Evolutionary conservation across 2,329 filamentous ascomycete genomes (phyloP).

Genomic region (Cladophialophora immunda): DNA sequence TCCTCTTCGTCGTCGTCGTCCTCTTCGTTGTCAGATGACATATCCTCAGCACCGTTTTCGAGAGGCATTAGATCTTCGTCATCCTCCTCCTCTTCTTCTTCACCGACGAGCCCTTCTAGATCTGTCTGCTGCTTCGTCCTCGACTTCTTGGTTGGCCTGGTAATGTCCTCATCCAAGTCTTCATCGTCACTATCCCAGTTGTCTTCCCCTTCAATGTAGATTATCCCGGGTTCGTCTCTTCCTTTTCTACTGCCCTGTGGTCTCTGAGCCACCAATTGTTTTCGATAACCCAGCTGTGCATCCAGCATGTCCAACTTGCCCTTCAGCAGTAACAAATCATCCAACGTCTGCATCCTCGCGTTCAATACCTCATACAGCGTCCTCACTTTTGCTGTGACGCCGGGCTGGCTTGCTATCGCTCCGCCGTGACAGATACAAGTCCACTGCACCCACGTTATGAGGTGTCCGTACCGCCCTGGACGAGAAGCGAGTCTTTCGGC

Average conservation of each 20-base stretch:
- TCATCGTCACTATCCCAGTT: constrained; percentile 53
- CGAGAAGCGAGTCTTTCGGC: constrained; percentile 86
- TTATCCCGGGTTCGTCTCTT: constrained; percentile 64
- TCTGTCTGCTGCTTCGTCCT: constrained; percentile 41
- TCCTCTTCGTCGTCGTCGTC: constrained; percentile 59
- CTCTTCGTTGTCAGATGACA: constrained; percentile 59
- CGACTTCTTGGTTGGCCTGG: constrained; percentile 26
- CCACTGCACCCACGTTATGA: constrained; percentile 97
- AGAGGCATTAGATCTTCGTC: constrained; percentile 25
- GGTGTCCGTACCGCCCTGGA: constrained; percentile 85
- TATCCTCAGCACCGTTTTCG: constrained; percentile 50
- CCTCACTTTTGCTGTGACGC: constrained; percentile 78
- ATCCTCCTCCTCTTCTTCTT: constrained; percentile 23
- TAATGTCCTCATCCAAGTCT: constrained; percentile 46
- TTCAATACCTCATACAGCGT: constrained; percentile 86
- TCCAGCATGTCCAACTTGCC: constrained; percentile 95
- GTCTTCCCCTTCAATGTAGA: constrained; percentile 84
- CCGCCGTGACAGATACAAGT: constrained; percentile 91
- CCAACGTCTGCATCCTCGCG: constrained; percentile 82
- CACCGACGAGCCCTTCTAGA: constrained; percentile 37
- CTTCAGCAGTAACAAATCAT: constrained; percentile 85
- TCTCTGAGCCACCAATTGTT: constrained; percentile 66
- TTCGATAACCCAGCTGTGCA: constrained; percentile 83
- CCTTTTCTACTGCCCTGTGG: constrained; percentile 63
- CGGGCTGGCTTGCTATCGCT: constrained; percentile 85